phyloP scores from a whole-genome alignment of 768 basidiomycete species.

The Trametes gibbosa region DNA sequence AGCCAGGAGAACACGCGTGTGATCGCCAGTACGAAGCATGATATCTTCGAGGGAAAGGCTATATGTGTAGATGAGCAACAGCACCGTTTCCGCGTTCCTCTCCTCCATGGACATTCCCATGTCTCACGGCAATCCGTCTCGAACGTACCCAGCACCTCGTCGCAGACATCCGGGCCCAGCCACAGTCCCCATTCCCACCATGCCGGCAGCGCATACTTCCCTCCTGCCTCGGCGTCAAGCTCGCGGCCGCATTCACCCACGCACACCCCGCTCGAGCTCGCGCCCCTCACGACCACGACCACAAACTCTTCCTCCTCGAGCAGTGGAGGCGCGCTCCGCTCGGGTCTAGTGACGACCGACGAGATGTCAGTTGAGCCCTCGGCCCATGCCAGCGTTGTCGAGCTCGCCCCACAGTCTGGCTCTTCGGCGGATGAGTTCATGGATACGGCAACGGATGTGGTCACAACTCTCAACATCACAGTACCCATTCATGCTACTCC shows the following conservation, averaged over 20 bases:
- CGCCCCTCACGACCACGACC: conserved; percentile 27
- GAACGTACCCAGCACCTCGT: conserved; percentile 13
- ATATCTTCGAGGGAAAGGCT: conserved; percentile 60
- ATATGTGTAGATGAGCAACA: conserved; percentile 30
- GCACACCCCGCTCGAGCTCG: conserved; percentile 21
- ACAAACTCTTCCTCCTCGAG: conserved; percentile 25
- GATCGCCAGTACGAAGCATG: conserved; percentile 64
- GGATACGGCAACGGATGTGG: conserved; percentile 43
- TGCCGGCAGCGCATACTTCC: conserved; percentile 17
- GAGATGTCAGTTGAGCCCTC: conserved; percentile 5
- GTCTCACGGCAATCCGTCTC: conserved; percentile 4
- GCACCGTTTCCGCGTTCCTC: conserved; percentile 28
- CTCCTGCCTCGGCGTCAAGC: conserved; percentile 4
- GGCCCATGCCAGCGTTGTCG: conserved; percentile 3
- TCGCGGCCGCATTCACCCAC: conserved; percentile 15
- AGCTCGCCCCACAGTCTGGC: conserved; percentile 13
- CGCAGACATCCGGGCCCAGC: conserved; percentile 7
- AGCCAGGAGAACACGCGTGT: conserved; percentile 59
- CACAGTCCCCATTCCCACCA: neutral
- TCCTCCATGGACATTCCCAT: conserved; percentile 19
- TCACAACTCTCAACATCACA: conserved; percentile 56
- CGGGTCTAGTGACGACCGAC: neutral
- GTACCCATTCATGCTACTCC: conserved; percentile 65
- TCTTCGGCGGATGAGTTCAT: conserved; percentile 5
- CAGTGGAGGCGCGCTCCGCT: conserved; percentile 1